Percentiles rank a stretch among this genome's conserved stretches.
These are phyloP conservation scores for Paraphoma chrysanthemicola DNA, from an alignment of 2,329 filamentous ascomycete genomes.

Conservation along the genomic window DNA sequence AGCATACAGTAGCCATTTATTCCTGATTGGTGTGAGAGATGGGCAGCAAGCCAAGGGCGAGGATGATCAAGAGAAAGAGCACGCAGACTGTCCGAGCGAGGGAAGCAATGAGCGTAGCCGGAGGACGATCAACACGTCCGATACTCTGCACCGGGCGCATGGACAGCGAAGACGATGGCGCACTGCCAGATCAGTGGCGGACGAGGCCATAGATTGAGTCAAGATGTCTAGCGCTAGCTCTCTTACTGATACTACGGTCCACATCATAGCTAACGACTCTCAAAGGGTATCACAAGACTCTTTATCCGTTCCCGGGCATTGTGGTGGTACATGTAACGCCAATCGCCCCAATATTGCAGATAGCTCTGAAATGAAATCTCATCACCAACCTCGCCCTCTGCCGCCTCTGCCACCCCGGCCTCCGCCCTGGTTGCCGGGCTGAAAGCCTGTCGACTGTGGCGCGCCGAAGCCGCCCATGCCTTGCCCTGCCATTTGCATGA, in stretches of 20 bases:
- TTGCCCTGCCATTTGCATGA: conserved; percentile 45
- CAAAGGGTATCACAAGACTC: neutral
- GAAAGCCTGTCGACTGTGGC: conserved; percentile 34
- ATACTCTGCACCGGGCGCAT: neutral
- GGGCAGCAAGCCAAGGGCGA: neutral
- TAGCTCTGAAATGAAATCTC: neutral
- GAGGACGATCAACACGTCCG: neutral
- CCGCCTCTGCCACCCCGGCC: conserved; percentile 35
- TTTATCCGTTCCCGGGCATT: conserved; percentile 25
- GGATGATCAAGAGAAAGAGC: neutral
- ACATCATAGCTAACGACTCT: too few relatives aligned
- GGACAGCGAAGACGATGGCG: neutral
- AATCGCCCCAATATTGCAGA: neutral
- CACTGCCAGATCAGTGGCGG: too few relatives aligned
- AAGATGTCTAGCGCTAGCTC: too few relatives aligned
- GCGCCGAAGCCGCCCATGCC: conserved; percentile 38
- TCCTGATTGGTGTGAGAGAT: neutral
- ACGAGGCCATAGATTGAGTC: too few relatives aligned
- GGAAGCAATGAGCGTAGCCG: neutral
- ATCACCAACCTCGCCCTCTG: conserved; percentile 32
- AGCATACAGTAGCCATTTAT: too few relatives aligned
- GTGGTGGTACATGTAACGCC: conserved; percentile 19
- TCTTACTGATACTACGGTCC: too few relatives aligned
- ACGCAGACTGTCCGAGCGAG: neutral
- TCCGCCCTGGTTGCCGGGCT: conserved; percentile 38